phyloP scores from a whole-genome alignment of 768 basidiomycete genomes.

The Trametes maxima region DNA sequence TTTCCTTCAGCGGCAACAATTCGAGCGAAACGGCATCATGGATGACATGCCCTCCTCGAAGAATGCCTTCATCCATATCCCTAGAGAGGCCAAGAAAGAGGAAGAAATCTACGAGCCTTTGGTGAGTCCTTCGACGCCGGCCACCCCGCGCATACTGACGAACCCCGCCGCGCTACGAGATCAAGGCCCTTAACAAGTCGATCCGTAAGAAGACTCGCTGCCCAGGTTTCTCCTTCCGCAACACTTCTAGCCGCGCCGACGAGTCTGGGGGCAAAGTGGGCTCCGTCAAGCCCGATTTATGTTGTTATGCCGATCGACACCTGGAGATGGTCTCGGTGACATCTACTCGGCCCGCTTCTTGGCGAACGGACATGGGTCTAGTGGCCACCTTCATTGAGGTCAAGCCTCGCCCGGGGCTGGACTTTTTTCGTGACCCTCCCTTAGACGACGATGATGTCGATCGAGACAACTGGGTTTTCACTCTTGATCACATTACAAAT shows the following conservation, averaged over 20 bases:
- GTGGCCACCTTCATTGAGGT: slow-evolving; percentile 20
- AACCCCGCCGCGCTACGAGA: neutral
- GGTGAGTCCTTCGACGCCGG: neutral
- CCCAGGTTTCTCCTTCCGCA: slow-evolving; percentile 1
- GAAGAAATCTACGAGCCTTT: neutral
- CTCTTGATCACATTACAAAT: neutral
- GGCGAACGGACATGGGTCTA: slow-evolving; percentile 1
- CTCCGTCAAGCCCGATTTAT: slow-evolving; percentile 5
- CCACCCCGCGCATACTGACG: neutral
- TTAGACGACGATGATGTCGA: neutral
- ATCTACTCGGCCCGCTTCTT: neutral
- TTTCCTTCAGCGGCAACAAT: neutral
- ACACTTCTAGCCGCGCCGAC: neutral
- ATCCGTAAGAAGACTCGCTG: neutral
- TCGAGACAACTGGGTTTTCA: neutral
- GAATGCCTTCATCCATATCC: neutral
- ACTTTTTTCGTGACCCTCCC: slow-evolving; percentile 12
- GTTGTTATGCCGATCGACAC: neutral
- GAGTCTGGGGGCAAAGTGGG: neutral
- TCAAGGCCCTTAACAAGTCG: neutral
- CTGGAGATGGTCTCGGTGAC: neutral
- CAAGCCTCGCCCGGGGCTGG: neutral
- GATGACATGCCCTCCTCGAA: neutral
- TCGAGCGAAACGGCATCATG: neutral
- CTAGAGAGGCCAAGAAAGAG: neutral